phyloP scores from a whole-genome alignment of 352 stramenopile species.

The Phytophthora uliginosa region DNA sequence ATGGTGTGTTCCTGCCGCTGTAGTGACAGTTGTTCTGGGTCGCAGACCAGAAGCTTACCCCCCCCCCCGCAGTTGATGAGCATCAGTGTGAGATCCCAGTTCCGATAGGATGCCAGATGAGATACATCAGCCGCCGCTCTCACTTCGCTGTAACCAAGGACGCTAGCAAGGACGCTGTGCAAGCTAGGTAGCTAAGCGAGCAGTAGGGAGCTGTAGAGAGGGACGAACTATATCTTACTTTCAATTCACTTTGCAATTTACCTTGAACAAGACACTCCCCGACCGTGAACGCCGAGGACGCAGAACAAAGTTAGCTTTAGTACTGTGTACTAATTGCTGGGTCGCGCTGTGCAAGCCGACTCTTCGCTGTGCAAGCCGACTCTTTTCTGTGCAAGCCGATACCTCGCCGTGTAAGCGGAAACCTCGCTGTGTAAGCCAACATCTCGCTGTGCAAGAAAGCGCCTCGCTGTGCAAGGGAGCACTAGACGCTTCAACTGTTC shows the following conservation, averaged over 20 bases:
- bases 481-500: too few relatives aligned
- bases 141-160: not conserved
- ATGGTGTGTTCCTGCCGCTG: too few relatives aligned
- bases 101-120: not conserved
- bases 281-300: not conserved
- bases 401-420: not conserved
- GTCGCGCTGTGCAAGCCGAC: not conserved
- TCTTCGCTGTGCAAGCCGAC: not conserved
- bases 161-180: not conserved
- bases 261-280: not conserved
- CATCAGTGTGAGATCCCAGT: not conserved
- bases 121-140: not conserved
- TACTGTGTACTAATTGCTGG: constrained; percentile 1
- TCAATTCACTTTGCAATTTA: not conserved
- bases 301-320: not conserved
- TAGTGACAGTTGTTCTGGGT: too few relatives aligned
- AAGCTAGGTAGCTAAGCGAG: not conserved
- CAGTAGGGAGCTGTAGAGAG: not conserved
- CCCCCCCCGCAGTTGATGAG: not conserved
- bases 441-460: not conserved
- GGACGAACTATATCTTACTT: not conserved
- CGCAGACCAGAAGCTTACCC: not conserved
- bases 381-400: not conserved
- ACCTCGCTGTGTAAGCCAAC: not conserved
- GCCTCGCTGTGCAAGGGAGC: too few relatives aligned